Percentiles rank a stretch among this genome's conserved stretches.
Evolutionary conservation across 2,329 filamentous ascomycete species (phyloP).

Genomic region (Blastomyces emzantsi): DNA sequence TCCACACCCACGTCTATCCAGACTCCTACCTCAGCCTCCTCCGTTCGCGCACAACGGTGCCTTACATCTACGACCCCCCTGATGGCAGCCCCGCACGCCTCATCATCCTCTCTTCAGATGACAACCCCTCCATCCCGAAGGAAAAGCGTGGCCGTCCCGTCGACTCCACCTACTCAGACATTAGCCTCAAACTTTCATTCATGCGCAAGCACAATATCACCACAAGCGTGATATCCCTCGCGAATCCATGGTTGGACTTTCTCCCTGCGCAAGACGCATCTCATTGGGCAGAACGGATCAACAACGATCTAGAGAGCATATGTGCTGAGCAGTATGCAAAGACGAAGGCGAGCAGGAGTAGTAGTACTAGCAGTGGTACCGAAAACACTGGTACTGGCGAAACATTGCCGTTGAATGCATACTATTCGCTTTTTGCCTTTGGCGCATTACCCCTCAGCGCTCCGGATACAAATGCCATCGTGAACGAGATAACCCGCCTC

Average conservation of each 20-base stretch:
- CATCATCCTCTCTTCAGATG: conserved; percentile 41
- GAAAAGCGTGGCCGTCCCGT: conserved; percentile 64
- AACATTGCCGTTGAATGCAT: conserved; percentile 32
- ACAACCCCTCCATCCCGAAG: conserved; percentile 32
- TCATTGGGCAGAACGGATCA: conserved; percentile 57
- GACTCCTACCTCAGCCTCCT: conserved; percentile 51
- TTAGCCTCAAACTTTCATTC: conserved; percentile 71
- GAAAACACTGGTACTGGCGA: background rate
- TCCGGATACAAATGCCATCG: conserved; percentile 50
- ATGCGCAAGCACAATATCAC: conserved; percentile 79
- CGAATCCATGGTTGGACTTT: conserved; percentile 93
- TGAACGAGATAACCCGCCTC: conserved; percentile 54
- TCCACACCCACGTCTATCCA: conserved; percentile 57
- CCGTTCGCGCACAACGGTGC: conserved; percentile 41
- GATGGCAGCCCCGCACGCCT: conserved; percentile 31
- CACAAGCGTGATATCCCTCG: conserved; percentile 76
- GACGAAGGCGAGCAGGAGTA: background rate
- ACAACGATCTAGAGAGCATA: conserved; percentile 65
- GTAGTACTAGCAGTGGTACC: background rate
- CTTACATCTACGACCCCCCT: conserved; percentile 37
- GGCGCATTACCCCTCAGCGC: conserved; percentile 71
- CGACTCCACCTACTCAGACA: conserved; percentile 72
- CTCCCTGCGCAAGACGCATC: conserved; percentile 53
- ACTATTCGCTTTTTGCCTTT: conserved; percentile 70
- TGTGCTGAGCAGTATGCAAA: conserved; percentile 41